A percentile compares a stretch with the other conserved stretches of the same genome.
Conservation (phyloP, 768 basidiomycete species). For the Pleurotus tuoliensis region DNA sequence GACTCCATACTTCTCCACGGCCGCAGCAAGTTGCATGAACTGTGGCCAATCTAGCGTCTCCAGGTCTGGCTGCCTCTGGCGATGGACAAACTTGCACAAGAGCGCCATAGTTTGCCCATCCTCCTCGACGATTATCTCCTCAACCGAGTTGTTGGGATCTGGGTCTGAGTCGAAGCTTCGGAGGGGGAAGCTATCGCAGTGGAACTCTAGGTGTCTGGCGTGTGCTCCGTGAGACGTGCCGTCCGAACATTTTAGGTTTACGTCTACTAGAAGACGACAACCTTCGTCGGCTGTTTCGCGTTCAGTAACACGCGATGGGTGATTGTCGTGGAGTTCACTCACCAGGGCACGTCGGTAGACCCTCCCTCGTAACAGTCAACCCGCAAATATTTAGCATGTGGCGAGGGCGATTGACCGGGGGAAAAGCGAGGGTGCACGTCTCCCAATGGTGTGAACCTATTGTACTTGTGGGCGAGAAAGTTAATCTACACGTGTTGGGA, state of each 20-base stretch:
- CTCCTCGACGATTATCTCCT: not conserved
- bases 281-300: not conserved
- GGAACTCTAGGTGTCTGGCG: slow-evolving; percentile 6
- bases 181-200: slow-evolving; percentile 4
- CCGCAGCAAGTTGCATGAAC: not conserved
- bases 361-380: no score
- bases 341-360: no score
- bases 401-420: no score
- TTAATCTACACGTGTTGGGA: no score
- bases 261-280: slow-evolving; percentile 1
- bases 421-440: no score
- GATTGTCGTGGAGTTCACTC: no score
- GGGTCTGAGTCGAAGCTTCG: not conserved
- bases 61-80: not conserved
- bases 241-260: slow-evolving; percentile 7
- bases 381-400: no score
- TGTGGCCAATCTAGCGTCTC: not conserved
- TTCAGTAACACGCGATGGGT: not conserved
- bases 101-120: not conserved
- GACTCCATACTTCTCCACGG: not conserved
- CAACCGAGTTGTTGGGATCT: not conserved
- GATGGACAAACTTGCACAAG: not conserved
- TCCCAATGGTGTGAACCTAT: no score
- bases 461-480: no score
- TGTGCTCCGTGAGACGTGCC: slow-evolving; percentile 5